These are phyloP conservation scores for Rutstroemia sp. DNA, from an alignment of 2,329 filamentous ascomycete genomes.

Conservation along the genomic window DNA sequence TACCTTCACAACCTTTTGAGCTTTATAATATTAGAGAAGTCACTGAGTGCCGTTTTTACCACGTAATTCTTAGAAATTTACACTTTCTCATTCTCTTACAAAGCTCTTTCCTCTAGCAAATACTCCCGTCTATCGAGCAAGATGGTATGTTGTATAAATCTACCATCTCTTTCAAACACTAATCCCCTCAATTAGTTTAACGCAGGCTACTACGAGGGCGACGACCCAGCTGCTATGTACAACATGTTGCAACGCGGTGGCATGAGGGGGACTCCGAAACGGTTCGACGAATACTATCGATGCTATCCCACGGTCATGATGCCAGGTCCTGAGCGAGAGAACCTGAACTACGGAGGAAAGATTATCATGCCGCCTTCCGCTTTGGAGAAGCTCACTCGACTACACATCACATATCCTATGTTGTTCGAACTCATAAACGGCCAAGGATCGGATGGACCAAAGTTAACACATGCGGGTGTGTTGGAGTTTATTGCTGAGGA, in stretches of 20 bases:
- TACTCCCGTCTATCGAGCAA: neutral
- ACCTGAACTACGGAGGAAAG: constrained; percentile 94
- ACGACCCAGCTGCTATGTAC: constrained; percentile 28
- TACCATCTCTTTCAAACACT: constrained; percentile 1
- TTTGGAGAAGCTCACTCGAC: constrained; percentile 88
- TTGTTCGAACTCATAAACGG: constrained; percentile 95
- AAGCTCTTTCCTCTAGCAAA: no score
- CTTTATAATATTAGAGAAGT: neutral
- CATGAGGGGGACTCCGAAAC: constrained; percentile 44
- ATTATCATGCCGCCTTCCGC: constrained; percentile 95
- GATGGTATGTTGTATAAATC: constrained; percentile 15
- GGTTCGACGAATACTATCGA: constrained; percentile 97
- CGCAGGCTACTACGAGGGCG: constrained; percentile 23
- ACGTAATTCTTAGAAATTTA: no score
- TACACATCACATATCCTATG: constrained; percentile 96
- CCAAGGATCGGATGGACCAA: constrained; percentile 51
- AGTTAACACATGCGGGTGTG: constrained; percentile 86
- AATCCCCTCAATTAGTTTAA: constrained; percentile 20
- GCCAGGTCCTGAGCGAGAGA: constrained; percentile 77
- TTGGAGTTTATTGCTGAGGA: constrained; percentile 97
- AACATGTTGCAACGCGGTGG: constrained; percentile 24
- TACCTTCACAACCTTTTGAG: neutral
- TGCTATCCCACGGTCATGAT: constrained; percentile 96
- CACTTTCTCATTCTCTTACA: no score
- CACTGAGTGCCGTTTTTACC: neutral